Conservation (phyloP, 164 flowering plant species). For the Nymphaea colorata region DNA sequence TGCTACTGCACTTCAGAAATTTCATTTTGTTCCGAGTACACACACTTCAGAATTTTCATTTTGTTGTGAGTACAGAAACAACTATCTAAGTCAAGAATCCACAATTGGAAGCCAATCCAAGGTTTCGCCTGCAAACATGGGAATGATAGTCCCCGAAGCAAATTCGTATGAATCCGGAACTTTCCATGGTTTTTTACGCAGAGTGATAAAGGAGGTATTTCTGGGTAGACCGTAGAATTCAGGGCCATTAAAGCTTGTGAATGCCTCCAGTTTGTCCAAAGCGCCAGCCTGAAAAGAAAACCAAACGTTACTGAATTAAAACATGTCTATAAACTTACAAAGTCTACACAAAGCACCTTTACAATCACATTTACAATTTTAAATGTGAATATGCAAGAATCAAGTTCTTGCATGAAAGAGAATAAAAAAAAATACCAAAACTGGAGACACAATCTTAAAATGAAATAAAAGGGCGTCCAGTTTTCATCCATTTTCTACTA, state of each 20-base stretch:
- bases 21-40: no score
- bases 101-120: slow-evolving; percentile 60
- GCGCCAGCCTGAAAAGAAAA: slow-evolving; percentile 54
- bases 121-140: slow-evolving; percentile 87
- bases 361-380: not conserved
- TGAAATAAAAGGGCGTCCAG: no score
- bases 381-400: not conserved
- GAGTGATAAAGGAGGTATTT: slow-evolving; percentile 54
- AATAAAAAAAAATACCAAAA: no score
- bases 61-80: no score
- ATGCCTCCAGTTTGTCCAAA: slow-evolving; percentile 93
- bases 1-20: no score
- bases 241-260: slow-evolving; percentile 96
- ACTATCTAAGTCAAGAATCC: no score
- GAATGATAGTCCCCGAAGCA: slow-evolving; percentile 54
- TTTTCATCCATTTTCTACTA: no score
- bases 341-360: not conserved
- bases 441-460: no score
- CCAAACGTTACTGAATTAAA: not conserved
- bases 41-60: no score
- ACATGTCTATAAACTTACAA: not conserved
- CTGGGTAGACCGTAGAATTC: slow-evolving; percentile 94
- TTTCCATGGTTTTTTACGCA: slow-evolving; percentile 54
- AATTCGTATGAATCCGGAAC: slow-evolving; percentile 56
- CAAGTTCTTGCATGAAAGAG: not conserved